phyloP scores from a whole-genome alignment of 2,329 filamentous ascomycete species.

The Tricladium varicosporioides region DNA sequence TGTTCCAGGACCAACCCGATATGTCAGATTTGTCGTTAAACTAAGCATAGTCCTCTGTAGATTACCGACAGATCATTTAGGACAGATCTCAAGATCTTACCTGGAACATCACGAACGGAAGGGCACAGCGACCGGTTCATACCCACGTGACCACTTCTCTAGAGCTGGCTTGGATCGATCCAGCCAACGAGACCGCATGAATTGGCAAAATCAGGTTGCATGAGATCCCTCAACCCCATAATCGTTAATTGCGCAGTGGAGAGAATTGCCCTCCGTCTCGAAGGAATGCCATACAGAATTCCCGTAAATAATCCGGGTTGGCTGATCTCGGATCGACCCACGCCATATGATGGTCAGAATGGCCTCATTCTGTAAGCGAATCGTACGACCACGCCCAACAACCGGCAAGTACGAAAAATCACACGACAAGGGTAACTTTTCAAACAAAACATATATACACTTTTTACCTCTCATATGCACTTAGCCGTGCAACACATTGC shows the following conservation, averaged over 20 bases:
- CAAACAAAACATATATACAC: not conserved
- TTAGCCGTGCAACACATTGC: too few species aligned
- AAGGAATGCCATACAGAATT: not conserved
- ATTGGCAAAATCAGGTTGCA: not conserved
- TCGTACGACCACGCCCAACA: conserved; percentile 5
- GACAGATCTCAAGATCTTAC: not conserved
- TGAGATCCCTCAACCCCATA: not conserved
- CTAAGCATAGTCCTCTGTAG: not conserved
- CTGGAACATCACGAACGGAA: not conserved
- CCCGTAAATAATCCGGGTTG: not conserved
- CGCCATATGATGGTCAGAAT: not conserved
- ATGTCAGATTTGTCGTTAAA: conserved; percentile 1
- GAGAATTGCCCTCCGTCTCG: not conserved
- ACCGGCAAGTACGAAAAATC: not conserved
- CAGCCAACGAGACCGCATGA: not conserved
- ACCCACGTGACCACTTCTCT: not conserved
- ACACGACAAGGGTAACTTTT: not conserved
- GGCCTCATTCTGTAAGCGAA: conserved; percentile 2
- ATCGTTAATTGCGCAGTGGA: not conserved
- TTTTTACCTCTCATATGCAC: not conserved
- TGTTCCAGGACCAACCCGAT: conserved; percentile 11
- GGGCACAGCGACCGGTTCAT: not conserved
- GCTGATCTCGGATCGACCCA: conserved; percentile 3
- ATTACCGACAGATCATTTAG: not conserved
- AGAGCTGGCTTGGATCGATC: not conserved